These are phyloP conservation scores for Sporobolus alterniflorus DNA, from an alignment of 202 grass and related monocot genomes.

Conservation along the genomic window DNA sequence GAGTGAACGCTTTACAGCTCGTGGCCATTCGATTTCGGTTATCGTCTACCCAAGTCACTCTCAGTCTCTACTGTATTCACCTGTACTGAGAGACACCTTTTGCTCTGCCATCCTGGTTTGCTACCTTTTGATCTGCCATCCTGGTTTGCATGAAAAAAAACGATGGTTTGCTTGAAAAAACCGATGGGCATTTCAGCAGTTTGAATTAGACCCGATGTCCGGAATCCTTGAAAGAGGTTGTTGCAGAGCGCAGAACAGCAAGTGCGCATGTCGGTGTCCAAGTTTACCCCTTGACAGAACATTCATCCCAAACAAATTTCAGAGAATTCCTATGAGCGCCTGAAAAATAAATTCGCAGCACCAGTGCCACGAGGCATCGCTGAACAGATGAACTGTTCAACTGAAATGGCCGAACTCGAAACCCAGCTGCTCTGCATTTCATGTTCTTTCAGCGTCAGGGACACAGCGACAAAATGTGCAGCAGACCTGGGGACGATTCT, in stretches of 20 bases:
- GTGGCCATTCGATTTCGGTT: not conserved
- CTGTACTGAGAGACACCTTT: not conserved
- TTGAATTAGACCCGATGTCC: too few relatives aligned
- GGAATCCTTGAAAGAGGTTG: too few relatives aligned
- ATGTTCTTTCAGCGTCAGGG: not conserved
- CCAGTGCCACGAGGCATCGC: not conserved
- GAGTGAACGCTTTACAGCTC: not conserved
- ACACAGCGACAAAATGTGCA: constrained; percentile 14
- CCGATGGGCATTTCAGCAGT: not conserved
- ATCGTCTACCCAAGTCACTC: not conserved
- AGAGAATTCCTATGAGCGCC: not conserved
- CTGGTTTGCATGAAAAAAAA: not conserved
- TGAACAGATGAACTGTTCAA: not conserved
- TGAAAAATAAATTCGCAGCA: not conserved
- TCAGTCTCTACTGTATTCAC: not conserved
- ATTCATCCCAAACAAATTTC: not conserved
- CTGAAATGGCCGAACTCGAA: not conserved
- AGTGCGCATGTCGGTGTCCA: not conserved
- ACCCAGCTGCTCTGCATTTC: not conserved
- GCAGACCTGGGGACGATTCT: not conserved
- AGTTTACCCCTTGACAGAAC: not conserved
- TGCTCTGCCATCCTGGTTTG: not conserved
- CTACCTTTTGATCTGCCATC: not conserved
- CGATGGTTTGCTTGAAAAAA: not conserved
- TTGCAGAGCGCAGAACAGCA: not conserved